phyloP scores from a whole-genome alignment of 2,329 filamentous ascomycete species.

The Fonsecaea pugnacius region DNA sequence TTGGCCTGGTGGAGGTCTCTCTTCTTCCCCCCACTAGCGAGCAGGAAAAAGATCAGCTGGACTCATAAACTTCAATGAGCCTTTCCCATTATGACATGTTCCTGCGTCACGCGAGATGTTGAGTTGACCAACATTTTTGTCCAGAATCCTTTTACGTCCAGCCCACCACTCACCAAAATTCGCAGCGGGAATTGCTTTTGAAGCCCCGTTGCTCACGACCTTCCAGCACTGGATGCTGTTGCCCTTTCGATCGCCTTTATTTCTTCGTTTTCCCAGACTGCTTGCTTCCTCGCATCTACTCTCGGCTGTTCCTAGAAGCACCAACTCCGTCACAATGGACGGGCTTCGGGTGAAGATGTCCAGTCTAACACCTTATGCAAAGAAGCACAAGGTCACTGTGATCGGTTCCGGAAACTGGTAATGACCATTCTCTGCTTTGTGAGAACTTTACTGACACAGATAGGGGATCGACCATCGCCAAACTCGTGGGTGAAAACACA shows the following conservation, averaged over 20 bases:
- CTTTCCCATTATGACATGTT: conserved; percentile 19
- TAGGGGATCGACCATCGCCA: conserved; percentile 95
- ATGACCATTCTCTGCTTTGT: conserved; percentile 32
- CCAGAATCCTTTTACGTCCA: conserved; percentile 17
- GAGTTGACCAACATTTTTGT: conserved; percentile 34
- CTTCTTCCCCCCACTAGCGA: not conserved
- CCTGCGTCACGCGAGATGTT: conserved; percentile 34
- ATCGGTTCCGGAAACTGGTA: conserved; percentile 97
- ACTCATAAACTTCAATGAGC: conserved; percentile 2
- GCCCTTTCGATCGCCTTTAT: conserved; percentile 12
- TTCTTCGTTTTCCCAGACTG: conserved; percentile 28
- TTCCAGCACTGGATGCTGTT: conserved; percentile 28
- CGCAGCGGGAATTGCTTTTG: conserved; percentile 10
- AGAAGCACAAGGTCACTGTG: conserved; percentile 90
- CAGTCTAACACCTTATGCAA: conserved; percentile 57
- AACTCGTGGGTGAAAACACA: conserved; percentile 94
- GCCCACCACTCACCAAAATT: conserved; percentile 24
- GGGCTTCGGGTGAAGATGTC: conserved; percentile 48
- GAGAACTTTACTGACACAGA: not conserved
- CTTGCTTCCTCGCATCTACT: conserved; percentile 10
- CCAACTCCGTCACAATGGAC: conserved; percentile 26
- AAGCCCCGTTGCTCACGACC: not conserved
- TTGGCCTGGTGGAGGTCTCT: conserved; percentile 6
- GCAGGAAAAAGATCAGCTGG: conserved; percentile 18
- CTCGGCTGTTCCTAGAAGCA: conserved; percentile 5